phyloP scores from a whole-genome alignment of 2,329 filamentous ascomycete species.

The Trichoderma semiorbis region DNA sequence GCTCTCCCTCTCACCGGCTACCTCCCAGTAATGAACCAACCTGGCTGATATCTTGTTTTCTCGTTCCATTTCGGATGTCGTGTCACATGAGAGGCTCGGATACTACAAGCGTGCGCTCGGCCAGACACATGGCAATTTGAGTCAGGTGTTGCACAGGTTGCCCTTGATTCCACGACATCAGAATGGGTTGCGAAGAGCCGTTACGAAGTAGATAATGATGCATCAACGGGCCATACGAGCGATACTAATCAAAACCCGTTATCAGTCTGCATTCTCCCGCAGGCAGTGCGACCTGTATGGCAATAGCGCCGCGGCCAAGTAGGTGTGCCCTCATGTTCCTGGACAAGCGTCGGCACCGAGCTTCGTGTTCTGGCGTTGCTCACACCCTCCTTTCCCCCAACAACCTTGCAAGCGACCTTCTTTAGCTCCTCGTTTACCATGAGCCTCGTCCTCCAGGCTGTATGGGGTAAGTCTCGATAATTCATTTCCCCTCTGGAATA shows the following conservation, averaged over 20 bases:
- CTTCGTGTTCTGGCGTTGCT: constrained; percentile 5
- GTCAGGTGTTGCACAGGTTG: neutral
- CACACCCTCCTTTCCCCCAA: neutral
- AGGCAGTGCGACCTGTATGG: neutral
- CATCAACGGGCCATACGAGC: neutral
- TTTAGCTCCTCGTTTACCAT: neutral
- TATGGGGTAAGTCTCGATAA: neutral
- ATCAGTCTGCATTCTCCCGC: neutral
- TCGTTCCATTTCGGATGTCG: neutral
- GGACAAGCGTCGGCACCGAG: constrained; percentile 1
- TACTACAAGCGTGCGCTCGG: neutral
- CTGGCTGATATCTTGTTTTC: neutral
- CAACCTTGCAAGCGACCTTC: constrained; percentile 9
- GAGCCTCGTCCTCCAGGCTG: neutral
- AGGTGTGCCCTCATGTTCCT: constrained; percentile 9
- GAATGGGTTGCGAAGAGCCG: neutral
- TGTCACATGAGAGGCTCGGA: neutral
- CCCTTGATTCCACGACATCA: neutral
- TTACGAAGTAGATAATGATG: neutral
- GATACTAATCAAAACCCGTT: neutral
- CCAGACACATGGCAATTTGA: constrained; percentile 8
- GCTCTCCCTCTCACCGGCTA: neutral
- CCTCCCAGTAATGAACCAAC: neutral
- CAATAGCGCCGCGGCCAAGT: neutral
- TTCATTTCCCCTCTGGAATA: neutral